Conservation (phyloP, 129 eudicot species). For the Escallonia herrerae region DNA sequence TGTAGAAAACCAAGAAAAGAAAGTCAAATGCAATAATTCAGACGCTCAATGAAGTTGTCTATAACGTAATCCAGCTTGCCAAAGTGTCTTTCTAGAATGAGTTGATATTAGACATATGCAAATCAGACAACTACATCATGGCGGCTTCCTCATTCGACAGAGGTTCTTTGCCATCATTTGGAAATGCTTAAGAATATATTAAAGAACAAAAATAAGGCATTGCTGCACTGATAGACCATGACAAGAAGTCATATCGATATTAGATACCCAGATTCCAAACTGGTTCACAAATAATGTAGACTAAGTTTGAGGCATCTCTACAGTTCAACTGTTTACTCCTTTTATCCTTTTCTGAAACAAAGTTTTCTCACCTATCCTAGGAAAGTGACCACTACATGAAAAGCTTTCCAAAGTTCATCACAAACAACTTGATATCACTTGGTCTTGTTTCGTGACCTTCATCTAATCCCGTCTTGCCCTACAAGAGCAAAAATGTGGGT, state of each 20-base stretch:
- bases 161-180: no score
- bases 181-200: no score
- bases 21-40: no score
- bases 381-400: not conserved
- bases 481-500: constrained; percentile 21
- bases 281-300: not conserved
- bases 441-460: constrained; percentile 28
- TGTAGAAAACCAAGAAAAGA: no score
- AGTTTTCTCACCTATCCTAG: constrained; percentile 1
- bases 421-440: constrained; percentile 13
- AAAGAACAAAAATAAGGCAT: not conserved
- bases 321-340: not conserved
- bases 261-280: not conserved
- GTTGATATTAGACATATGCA: no score
- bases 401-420: not conserved
- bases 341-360: not conserved
- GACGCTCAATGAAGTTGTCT: no score
- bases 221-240: not conserved
- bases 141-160: no score
- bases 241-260: not conserved
- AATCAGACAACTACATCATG: no score
- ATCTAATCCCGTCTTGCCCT: constrained; percentile 41
- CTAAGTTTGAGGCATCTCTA: not conserved
- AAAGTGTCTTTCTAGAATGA: no score
- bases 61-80: no score